Evolutionary conservation across 2,329 filamentous ascomycete genomes (phyloP), one percentile per base, ranked within the genome.

Genomic region (Aspergillus persii): DNA sequence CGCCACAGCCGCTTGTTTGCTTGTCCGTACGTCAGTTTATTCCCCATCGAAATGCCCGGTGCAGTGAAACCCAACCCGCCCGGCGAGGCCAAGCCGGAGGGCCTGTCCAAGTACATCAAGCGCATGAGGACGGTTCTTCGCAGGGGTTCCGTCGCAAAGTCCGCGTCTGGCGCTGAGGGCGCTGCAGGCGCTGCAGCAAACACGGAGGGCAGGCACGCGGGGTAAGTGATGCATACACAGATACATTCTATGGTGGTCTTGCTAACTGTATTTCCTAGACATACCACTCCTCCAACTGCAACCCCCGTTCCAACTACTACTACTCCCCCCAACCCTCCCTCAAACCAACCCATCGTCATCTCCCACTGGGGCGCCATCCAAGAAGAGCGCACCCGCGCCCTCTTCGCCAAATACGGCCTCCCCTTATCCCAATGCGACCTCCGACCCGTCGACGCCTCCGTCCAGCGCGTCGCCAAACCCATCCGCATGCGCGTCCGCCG

Each of bases 401-500:
- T 81, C 23, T 80, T 80, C 61, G 76, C 76, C 61, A 80, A 79
- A 63, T 81, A 81, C 60, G 78, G 79, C 33, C 64, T 81, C 57
- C 76, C 73, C 3, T 65, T 81, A 23, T 76, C 78, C 46, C 72
- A 75, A 8, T 71, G 71, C 36, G 78, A 80, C 59, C 79, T 75
- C 77, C 76, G 73, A 57, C 67, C 71, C 53, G 65, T 58, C 59
- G 71, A 72, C 56, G 63, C 69, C 29, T 69, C 74, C 56, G 68
- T 76, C 30, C 71, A 76, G 57, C 74, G 79, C 50, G 77, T 81
- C 8, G 71, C 76, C 53, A 80, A 80, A 60, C 74, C 76, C 27
- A 77, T 80, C 55, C 76, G 78, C 59, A 79, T 81, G 77, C 71
- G 79, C 47, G 77, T 81, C 33, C 78, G 73, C 53, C 79, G 79